These are phyloP conservation scores for Penicillium bovifimosum DNA, from an alignment of 495 filamentous ascomycete species.

Conservation along the genomic window DNA sequence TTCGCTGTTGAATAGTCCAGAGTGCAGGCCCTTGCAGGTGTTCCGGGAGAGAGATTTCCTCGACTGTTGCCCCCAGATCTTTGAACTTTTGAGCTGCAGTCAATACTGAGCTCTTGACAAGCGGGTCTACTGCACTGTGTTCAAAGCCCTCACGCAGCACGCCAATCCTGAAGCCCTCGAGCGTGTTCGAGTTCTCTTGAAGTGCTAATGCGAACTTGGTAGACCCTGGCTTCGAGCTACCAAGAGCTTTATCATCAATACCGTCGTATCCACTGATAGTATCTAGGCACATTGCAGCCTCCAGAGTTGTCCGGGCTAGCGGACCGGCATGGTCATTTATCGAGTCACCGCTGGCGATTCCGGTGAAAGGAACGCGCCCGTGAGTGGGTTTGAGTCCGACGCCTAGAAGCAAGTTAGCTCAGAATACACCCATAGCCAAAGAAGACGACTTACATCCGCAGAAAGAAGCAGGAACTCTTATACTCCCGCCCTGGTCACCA, in stretches of 20 bases:
- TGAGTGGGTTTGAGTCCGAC: slow-evolving; percentile 47
- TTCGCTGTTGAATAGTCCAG: slow-evolving; percentile 46
- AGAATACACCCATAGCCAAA: not conserved
- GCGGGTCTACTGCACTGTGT: slow-evolving; percentile 35
- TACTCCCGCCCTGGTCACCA: slow-evolving; percentile 56
- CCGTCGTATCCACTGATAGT: slow-evolving; percentile 51
- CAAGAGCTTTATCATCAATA: slow-evolving; percentile 50
- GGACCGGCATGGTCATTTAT: slow-evolving; percentile 45
- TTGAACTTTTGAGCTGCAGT: slow-evolving; percentile 41
- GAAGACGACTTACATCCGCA: slow-evolving; percentile 33
- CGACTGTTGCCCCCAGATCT: slow-evolving; percentile 47
- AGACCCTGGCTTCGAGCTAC: slow-evolving; percentile 40
- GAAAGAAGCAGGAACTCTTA: slow-evolving; percentile 49
- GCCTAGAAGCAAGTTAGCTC: slow-evolving; percentile 18
- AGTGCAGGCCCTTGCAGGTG: slow-evolving; percentile 44
- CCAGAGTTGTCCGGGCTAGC: slow-evolving; percentile 44
- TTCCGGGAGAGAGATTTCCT: slow-evolving; percentile 47
- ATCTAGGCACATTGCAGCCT: slow-evolving; percentile 47
- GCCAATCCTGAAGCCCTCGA: slow-evolving; percentile 49
- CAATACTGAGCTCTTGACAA: slow-evolving; percentile 37
- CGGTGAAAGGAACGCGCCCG: slow-evolving; percentile 49
- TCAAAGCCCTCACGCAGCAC: slow-evolving; percentile 48
- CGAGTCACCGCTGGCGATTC: slow-evolving; percentile 41
- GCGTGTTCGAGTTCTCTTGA: slow-evolving; percentile 15
- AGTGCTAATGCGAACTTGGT: slow-evolving; percentile 37